Base-by-base conservation (phyloP, 2,329 filamentous ascomycete species). In the Geosmithia flava region DNA sequence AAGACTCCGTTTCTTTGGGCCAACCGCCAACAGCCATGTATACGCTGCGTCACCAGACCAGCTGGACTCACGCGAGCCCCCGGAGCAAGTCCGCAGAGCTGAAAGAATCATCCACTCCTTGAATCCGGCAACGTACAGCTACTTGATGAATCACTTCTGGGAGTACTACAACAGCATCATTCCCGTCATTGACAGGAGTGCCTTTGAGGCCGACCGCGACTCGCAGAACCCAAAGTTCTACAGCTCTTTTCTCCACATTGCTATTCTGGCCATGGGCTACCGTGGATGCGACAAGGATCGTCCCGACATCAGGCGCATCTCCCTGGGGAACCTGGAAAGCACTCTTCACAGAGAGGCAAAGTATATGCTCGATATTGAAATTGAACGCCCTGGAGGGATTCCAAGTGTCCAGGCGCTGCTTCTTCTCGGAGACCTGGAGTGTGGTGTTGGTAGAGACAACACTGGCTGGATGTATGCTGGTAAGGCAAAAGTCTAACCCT, bases 391-490 rank as follows among this genome's bases (percentile, higher is more conserved):
- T 1, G 72, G 71, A 13, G 72, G 73, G 0, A 69, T 77, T 29
- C 68, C 74, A 4, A 71, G 68, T 20, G 71, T 77, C 1, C 72
- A 75, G 48, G 74, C 71, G 0, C 60, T 77, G 15, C 56, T 77
- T 16, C 56, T 77, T 3, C 61, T 78, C 3, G 70, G 73, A 4
- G 74, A 77, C 50, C 58, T 76, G 6, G 74, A 78, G 53, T 75
- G 70, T 49, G 71, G 70, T 46, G 68, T 75, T 17, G 74, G 74
- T 3, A 61, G 74, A 46, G 74, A 77, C 48, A 73, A 74, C 47
- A 63, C 71, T 1, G 74, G 73, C 2, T 76, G 74, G 74, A 70
- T 77, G 62, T 76, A 76, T 56, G 67, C 69, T 5, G 72, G 71
- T 62, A 57, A 64, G 63, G 6, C 42, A 43, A n/a, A 44, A 16